Evolutionary conservation across 208 protist species (phyloP), one percentile per base, ranked within the genome.

Genomic region (Strigomonas culicis): DNA sequence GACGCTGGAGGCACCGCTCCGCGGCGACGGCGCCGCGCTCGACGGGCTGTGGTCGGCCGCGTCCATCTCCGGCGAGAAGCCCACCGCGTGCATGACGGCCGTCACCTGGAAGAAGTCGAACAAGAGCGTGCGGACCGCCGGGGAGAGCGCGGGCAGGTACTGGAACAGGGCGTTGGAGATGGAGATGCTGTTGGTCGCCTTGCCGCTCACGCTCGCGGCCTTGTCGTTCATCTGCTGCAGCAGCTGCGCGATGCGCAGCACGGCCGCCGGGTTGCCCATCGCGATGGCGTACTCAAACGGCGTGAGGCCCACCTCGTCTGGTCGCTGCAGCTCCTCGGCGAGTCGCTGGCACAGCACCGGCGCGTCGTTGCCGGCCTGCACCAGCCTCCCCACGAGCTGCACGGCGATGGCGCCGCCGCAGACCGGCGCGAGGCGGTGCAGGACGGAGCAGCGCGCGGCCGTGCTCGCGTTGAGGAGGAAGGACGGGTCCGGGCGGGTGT

Each of bases 201-300:
- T 59, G 25, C 30, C 41, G 32, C 43, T 21, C 36, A 28, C 41
- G 41, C 17, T 39, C 15, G 21, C 52, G 32, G 36, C 28, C 28
- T 56, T 63, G 28, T 73, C 52, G 25, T 68, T 59, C 13, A 92
- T 75, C 11, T 68, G 77, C 47, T 88, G 79, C 51, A 93, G 53
- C 34, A 80, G 69, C 65, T 89, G 74, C 4, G 77, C 79, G 13
- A 76, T 74, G 44, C 79, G 83, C 31, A 93, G 65, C 25, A 88
- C 79, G 0, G 78, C 77, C 0, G 72, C 76, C 25, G 87, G 70
- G 61, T 82, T 66, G 21, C 83, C 83, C 46, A 84, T 68, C 0
- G 80, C 80, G 41, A 93, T 67, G 41, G 81, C 73, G 56, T 79
- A 86, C 72, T 93, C 87, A 21, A 93, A 83, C 41, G 77, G 73